phyloP scores from a whole-genome alignment of 306 rosid genomes.

The Amphicarpaea edgeworthii region DNA sequence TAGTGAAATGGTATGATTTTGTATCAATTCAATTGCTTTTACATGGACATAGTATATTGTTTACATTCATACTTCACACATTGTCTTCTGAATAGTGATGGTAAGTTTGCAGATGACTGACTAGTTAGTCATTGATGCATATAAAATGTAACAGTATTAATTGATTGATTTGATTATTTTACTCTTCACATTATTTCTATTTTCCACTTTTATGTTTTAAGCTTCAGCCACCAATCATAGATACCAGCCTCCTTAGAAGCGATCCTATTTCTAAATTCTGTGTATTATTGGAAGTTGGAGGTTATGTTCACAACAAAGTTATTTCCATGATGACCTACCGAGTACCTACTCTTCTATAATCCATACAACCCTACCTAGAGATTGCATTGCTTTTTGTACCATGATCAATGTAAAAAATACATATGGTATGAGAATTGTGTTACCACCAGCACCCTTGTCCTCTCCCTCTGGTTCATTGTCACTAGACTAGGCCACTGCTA shows the following conservation, averaged over 20 bases:
- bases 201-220: not conserved
- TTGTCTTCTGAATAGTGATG: too few relatives aligned
- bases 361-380: not conserved
- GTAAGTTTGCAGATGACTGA: too few relatives aligned
- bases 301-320: not conserved
- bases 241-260: not conserved
- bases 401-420: not conserved
- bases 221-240: not conserved
- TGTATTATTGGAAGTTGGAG: not conserved
- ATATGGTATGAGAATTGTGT: not conserved
- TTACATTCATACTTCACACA: too few relatives aligned
- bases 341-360: not conserved
- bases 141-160: too few relatives aligned
- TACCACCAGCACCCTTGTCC: not conserved
- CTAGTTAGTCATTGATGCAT: too few relatives aligned
- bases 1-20: not conserved
- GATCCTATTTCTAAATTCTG: not conserved
- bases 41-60: not conserved
- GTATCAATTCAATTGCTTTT: not conserved
- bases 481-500: not conserved
- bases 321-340: not conserved
- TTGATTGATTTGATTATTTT: not conserved
- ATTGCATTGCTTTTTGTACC: not conserved
- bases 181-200: not conserved
- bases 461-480: not conserved